These are phyloP conservation scores for Seiridium unicorne DNA, from an alignment of 2,329 filamentous ascomycete species.

Conservation along the genomic window DNA sequence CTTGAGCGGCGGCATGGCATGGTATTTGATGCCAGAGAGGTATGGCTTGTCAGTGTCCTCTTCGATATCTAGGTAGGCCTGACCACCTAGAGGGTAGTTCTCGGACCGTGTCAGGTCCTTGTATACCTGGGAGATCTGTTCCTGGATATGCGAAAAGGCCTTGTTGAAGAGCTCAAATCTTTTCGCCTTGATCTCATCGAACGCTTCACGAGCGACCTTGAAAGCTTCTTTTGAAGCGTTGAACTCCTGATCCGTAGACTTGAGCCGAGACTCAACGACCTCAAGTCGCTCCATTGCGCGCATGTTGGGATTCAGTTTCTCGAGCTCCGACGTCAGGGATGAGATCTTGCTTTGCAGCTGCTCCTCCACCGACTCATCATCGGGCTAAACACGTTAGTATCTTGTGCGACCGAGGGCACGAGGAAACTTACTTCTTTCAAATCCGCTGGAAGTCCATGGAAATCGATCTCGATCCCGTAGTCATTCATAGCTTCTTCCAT, in stretches of 20 bases:
- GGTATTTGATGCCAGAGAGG: conserved; percentile 93
- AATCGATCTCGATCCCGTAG: conserved; percentile 89
- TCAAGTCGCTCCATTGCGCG: conserved; percentile 90
- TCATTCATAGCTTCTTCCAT: conserved; percentile 73
- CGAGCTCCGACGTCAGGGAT: conserved; percentile 72
- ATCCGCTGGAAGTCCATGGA: conserved; percentile 77
- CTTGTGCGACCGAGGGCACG: not conserved
- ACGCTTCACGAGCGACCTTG: conserved; percentile 75
- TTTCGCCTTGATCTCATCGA: conserved; percentile 76
- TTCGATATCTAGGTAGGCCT: conserved; percentile 83
- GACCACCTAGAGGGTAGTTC: conserved; percentile 90
- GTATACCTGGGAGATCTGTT: conserved; percentile 92
- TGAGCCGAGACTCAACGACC: conserved; percentile 78
- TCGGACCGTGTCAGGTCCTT: conserved; percentile 88
- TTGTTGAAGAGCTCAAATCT: conserved; percentile 92
- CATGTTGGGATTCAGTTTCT: conserved; percentile 96
- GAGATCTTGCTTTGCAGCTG: conserved; percentile 75
- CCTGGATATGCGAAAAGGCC: conserved; percentile 90
- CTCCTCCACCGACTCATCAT: conserved; percentile 70
- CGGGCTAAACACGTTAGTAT: conserved; percentile 50
- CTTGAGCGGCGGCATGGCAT: conserved; percentile 97
- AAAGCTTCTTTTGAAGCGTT: conserved; percentile 77
- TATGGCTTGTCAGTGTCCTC: conserved; percentile 97
- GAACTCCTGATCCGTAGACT: conserved; percentile 84
- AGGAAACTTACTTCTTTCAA: conserved; percentile 65